phyloP scores from a whole-genome alignment of 306 rosid species.

The Ammopiptanthus mongolicus region DNA sequence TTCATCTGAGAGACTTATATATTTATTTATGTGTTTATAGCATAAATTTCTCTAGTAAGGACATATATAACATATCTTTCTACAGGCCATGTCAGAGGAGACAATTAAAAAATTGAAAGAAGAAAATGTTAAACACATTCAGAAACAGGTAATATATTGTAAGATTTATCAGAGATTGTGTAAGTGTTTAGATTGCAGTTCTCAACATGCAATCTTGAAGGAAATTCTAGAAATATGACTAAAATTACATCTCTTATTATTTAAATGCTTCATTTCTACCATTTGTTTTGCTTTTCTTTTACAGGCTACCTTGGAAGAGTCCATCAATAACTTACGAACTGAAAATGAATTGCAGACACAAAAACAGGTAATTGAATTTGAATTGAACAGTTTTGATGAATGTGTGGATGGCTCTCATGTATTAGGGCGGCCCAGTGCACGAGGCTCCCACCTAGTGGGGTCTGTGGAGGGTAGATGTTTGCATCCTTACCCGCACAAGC shows the following conservation, averaged over 20 bases:
- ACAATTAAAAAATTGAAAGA: slow-evolving; percentile 30
- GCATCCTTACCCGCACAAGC: too few relatives aligned
- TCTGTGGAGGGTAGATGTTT: too few relatives aligned
- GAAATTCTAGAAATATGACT: slow-evolving; percentile 9
- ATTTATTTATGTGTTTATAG: neutral
- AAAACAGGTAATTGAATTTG: slow-evolving; percentile 38
- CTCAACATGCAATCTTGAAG: slow-evolving; percentile 10
- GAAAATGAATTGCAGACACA: slow-evolving; percentile 41
- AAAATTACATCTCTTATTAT: neutral
- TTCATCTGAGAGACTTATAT: neutral
- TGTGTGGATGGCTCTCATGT: slow-evolving; percentile 8
- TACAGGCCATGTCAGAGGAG: slow-evolving; percentile 31
- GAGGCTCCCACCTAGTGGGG: too few relatives aligned
- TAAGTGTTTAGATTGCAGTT: slow-evolving; percentile 2
- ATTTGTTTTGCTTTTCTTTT: slow-evolving; percentile 22
- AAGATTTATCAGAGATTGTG: slow-evolving; percentile 1
- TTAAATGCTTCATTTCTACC: neutral
- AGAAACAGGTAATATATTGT: slow-evolving; percentile 40
- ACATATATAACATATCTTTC: slow-evolving; percentile 2
- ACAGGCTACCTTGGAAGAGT: slow-evolving; percentile 55
- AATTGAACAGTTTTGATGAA: slow-evolving; percentile 11
- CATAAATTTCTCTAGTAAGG: neutral
- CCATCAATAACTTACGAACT: slow-evolving; percentile 37
- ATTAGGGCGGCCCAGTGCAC: too few relatives aligned
- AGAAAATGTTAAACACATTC: slow-evolving; percentile 35